These are phyloP conservation scores for Kodamaea sp. DNA, from an alignment of 1,139 yeast genomes.

Conservation along the genomic window DNA sequence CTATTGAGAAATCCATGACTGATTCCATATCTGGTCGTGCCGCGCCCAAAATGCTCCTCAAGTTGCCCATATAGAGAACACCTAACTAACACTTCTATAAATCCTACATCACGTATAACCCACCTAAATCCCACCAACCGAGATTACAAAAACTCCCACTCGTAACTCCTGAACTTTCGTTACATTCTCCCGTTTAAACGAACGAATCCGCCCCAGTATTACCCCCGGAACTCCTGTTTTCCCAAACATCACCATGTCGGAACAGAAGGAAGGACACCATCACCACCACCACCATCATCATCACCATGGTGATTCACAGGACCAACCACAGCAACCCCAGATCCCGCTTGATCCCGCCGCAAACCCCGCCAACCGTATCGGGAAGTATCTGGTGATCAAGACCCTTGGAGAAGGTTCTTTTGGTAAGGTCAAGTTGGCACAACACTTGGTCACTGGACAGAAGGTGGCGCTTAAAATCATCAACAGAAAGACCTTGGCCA, in stretches of 20 bases:
- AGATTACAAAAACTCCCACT: too few relatives aligned
- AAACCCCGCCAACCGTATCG: slow-evolving; percentile 60
- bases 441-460: slow-evolving; percentile 90
- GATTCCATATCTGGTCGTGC: too few relatives aligned
- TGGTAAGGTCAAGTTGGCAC: slow-evolving; percentile 95
- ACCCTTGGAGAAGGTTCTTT: slow-evolving; percentile 97
- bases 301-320: slow-evolving; percentile 8
- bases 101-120: too few relatives aligned
- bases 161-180: too few relatives aligned
- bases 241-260: slow-evolving; percentile 8
- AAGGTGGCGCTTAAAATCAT: slow-evolving; percentile 93
- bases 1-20: too few relatives aligned
- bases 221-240: too few relatives aligned
- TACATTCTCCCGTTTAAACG: too few relatives aligned
- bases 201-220: too few relatives aligned
- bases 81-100: too few relatives aligned
- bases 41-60: too few relatives aligned
- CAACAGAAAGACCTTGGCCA: slow-evolving; percentile 89
- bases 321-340: slow-evolving; percentile 5
- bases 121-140: too few relatives aligned
- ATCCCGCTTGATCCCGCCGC: slow-evolving; percentile 29
- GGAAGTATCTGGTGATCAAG: slow-evolving; percentile 91
- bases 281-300: slow-evolving; percentile 19
- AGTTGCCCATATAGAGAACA: too few relatives aligned
- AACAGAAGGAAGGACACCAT: slow-evolving; percentile 11